phyloP scores from a whole-genome alignment of 164 flowering plant genomes.

The Aristolochia californica region DNA sequence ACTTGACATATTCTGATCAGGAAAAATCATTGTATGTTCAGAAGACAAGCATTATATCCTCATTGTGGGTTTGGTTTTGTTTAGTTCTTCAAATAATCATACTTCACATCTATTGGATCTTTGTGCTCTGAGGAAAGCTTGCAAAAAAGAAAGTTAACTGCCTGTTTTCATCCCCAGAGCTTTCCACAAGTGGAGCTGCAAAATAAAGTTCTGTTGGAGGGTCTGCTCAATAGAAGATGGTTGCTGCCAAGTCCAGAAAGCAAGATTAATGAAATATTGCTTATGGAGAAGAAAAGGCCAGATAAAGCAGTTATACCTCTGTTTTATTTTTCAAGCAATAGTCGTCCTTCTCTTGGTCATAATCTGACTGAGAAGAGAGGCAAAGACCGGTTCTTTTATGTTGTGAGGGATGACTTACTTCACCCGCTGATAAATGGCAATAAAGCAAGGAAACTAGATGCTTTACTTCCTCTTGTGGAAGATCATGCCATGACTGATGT shows the following conservation, averaged over 20 bases:
- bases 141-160: neutral
- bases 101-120: neutral
- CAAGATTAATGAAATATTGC: constrained; percentile 47
- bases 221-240: constrained; percentile 76
- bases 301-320: constrained; percentile 12
- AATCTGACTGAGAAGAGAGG: constrained; percentile 14
- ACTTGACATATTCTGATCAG: too few relatives aligned
- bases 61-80: too few relatives aligned
- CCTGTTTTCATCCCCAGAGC: neutral
- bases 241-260: constrained; percentile 46
- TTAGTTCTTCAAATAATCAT: neutral
- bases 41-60: too few relatives aligned
- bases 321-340: constrained; percentile 31
- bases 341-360: constrained; percentile 35
- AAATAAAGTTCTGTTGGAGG: constrained; percentile 26
- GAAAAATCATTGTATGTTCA: too few relatives aligned
- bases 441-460: constrained; percentile 87
- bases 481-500: constrained; percentile 69
- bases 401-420: constrained; percentile 85
- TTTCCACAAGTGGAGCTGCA: constrained; percentile 9
- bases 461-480: constrained; percentile 65
- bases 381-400: constrained; percentile 41
- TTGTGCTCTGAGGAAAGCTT: neutral
- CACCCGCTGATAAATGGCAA: constrained; percentile 92
- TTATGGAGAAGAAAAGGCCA: constrained; percentile 18